A percentile compares a stretch with the other conserved stretches of the same genome.
phyloP scores from a whole-genome alignment of 129 eudicot genomes.

The Mikania micrantha region DNA sequence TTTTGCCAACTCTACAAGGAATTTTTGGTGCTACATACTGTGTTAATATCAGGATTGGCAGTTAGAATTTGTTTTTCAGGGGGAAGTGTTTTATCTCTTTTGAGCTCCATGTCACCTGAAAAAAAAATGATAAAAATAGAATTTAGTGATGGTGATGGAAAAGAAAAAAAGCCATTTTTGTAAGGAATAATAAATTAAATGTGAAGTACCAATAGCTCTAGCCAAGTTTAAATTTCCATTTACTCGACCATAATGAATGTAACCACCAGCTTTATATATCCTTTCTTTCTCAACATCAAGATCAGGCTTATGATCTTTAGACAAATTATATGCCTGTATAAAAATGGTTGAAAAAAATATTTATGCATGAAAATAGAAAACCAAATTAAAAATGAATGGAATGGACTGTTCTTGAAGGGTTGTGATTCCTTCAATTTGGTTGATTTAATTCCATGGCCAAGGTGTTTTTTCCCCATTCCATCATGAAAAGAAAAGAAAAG shows the following conservation, averaged over 20 bases:
- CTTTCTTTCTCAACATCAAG: conserved; percentile 68
- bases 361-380: conserved; percentile 2
- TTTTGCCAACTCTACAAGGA: conserved; percentile 10
- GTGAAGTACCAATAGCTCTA: conserved; percentile 71
- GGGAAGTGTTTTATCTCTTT: conserved; percentile 68
- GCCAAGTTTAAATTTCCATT: conserved; percentile 85
- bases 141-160: neutral
- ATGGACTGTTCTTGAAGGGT: neutral
- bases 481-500: neutral
- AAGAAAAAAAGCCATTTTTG: neutral
- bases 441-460: neutral
- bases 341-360: conserved; percentile 14
- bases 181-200: neutral
- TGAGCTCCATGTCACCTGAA: conserved; percentile 84
- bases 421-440: neutral
- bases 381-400: neutral
- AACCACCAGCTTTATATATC: conserved; percentile 87
- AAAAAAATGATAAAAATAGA: conserved; percentile 13
- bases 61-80: conserved; percentile 85
- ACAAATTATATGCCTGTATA: conserved; percentile 64
- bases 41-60: conserved; percentile 75
- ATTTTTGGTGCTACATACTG: conserved; percentile 41
- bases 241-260: conserved; percentile 69
- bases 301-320: conserved; percentile 91
- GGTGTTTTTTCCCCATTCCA: neutral